Percentiles rank a stretch among this genome's conserved stretches.
Conservation (phyloP, 129 eudicot genomes). For the Artemisia argyi region DNA sequence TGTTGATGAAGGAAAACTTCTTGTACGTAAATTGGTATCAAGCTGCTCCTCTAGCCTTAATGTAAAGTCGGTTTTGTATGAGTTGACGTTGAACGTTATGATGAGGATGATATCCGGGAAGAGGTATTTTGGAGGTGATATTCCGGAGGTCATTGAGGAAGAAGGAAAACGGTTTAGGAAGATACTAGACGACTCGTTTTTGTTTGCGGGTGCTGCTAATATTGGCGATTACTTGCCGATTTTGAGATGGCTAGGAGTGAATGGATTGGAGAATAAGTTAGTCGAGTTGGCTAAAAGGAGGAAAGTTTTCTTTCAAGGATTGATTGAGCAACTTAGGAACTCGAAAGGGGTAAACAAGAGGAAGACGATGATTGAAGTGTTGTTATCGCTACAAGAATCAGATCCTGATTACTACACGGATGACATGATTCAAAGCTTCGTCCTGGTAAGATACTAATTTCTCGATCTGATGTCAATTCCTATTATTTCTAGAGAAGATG, state of each 20-base stretch:
- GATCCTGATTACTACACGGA: conserved; percentile 41
- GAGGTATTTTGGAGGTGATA: conserved; percentile 32
- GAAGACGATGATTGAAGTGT: conserved; percentile 34
- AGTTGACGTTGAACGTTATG: conserved; percentile 27
- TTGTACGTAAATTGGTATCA: conserved; percentile 16
- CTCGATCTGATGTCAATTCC: neutral
- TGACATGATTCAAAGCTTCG: conserved; percentile 28
- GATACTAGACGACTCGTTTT: conserved; percentile 17
- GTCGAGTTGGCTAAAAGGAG: conserved; percentile 6
- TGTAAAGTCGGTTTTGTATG: conserved; percentile 20
- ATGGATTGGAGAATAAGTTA: conserved; percentile 22
- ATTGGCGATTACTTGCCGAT: conserved; percentile 28
- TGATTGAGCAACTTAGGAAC: conserved; percentile 30
- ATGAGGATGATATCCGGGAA: conserved; percentile 42
- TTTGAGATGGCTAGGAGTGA: conserved; percentile 25
- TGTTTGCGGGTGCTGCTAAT: conserved; percentile 23
- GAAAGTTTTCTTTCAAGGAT: conserved; percentile 25
- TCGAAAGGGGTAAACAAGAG: neutral
- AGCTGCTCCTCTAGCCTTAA: conserved; percentile 5
- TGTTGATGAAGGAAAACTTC: conserved; percentile 26
- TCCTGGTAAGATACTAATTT: conserved; percentile 24
- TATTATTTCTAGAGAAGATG: too few species aligned
- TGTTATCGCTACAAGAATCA: conserved; percentile 32
- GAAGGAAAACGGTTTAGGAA: conserved; percentile 30
- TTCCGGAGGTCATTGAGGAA: conserved; percentile 19